Evolutionary conservation across 1,139 yeast species (phyloP).

Genomic region (Taphrina betulina): DNA sequence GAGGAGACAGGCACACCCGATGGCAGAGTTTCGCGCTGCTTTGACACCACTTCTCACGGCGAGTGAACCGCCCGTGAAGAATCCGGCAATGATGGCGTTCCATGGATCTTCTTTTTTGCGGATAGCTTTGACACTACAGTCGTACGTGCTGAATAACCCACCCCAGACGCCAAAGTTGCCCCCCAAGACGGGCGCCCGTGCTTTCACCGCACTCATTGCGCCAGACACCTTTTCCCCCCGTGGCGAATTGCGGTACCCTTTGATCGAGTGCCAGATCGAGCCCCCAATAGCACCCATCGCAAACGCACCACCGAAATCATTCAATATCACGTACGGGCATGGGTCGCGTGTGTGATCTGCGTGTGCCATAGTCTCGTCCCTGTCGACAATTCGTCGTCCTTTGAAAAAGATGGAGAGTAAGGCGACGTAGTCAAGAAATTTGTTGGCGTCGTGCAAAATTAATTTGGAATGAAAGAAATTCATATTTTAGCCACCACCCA

Average conservation of each 20-base stretch:
- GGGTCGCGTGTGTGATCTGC: constrained; percentile 99
- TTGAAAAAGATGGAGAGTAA: too few relatives aligned
- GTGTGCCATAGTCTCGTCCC: constrained; percentile 27
- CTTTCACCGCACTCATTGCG: constrained; percentile 83
- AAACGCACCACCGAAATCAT: constrained; percentile 98
- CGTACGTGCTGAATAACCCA: constrained; percentile 92
- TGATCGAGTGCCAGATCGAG: constrained; percentile 97
- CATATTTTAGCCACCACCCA: too few relatives aligned
- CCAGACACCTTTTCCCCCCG: constrained; percentile 71
- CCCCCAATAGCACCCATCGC: constrained; percentile 92
- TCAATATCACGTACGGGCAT: constrained; percentile 92
- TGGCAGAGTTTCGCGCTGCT: constrained; percentile 94
- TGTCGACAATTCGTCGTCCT: too few relatives aligned
- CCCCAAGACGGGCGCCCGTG: constrained; percentile 97
- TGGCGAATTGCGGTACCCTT: constrained; percentile 98
- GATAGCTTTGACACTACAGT: constrained; percentile 90
- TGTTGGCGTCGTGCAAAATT: too few relatives aligned
- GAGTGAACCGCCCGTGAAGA: constrained; percentile 95
- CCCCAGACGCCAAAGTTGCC: constrained; percentile 99
- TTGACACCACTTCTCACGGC: constrained; percentile 99
- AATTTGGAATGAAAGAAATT: too few relatives aligned
- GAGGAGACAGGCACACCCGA: constrained; percentile 93
- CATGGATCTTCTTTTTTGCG: constrained; percentile 96
- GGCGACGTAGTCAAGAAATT: too few relatives aligned
- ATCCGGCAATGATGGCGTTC: constrained; percentile 96